A percentile compares a stretch with the other conserved stretches of the same genome.
Evolutionary conservation across 2,329 filamentous ascomycete genomes (phyloP).

Genomic region (Penicillium sp.): DNA sequence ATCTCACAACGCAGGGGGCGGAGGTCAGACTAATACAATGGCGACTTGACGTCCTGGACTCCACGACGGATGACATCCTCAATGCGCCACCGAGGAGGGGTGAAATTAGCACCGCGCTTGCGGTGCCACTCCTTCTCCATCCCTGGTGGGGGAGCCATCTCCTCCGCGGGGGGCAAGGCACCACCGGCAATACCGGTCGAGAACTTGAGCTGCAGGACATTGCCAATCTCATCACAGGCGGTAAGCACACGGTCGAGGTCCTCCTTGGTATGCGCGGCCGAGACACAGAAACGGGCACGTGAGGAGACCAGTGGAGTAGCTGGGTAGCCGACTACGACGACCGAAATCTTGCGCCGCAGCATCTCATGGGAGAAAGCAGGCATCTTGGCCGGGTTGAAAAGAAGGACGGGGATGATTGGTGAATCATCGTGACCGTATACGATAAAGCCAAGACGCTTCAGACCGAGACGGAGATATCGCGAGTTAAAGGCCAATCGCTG

Average conservation of each 20-base stretch:
- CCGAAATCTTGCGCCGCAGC: constrained; percentile 95
- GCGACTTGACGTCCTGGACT: constrained; percentile 72
- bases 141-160: constrained; percentile 61
- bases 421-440: constrained; percentile 98
- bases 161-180: constrained; percentile 72
- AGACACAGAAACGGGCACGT: constrained; percentile 92
- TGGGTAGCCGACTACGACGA: constrained; percentile 96
- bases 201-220: constrained; percentile 92
- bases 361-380: constrained; percentile 98
- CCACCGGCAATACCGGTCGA: constrained; percentile 95
- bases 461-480: constrained; percentile 91
- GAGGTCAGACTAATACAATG: constrained; percentile 58
- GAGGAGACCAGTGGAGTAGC: constrained; percentile 95
- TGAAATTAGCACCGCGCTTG: constrained; percentile 54
- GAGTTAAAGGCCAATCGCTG: constrained; percentile 98
- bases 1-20: constrained; percentile 17
- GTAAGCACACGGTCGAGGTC: constrained; percentile 87
- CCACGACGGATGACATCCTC: constrained; percentile 73
- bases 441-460: constrained; percentile 96
- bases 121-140: constrained; percentile 68
- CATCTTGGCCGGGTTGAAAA: constrained; percentile 99
- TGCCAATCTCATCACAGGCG: constrained; percentile 90
- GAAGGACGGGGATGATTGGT: constrained; percentile 88
- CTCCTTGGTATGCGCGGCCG: constrained; percentile 95
- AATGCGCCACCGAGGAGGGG: constrained; percentile 75